phyloP scores from a whole-genome alignment of 805 yeast genomes.

The Ogataea zsoltii region DNA sequence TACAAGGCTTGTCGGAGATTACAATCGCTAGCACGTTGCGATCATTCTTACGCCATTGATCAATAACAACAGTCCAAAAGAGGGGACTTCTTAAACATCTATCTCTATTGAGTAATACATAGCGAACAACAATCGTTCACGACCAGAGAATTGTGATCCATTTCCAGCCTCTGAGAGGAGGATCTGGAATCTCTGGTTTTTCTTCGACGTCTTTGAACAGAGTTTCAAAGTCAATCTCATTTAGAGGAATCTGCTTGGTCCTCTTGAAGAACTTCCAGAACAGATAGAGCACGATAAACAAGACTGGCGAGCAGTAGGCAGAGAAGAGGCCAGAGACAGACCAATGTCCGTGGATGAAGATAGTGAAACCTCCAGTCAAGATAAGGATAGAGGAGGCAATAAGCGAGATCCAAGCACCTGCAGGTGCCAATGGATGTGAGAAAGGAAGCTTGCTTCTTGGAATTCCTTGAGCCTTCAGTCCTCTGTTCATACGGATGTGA shows the following conservation, averaged over 20 bases:
- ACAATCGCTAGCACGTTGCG: too few relatives aligned
- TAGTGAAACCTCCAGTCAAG: slow-evolving; percentile 38
- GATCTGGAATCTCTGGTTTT: slow-evolving; percentile 31
- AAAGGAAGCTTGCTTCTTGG: slow-evolving; percentile 37
- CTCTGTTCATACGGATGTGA: slow-evolving; percentile 38
- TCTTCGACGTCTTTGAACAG: slow-evolving; percentile 34
- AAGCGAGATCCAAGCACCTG: slow-evolving; percentile 37
- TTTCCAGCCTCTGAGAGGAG: slow-evolving; percentile 18
- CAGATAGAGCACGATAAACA: slow-evolving; percentile 31
- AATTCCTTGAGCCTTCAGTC: slow-evolving; percentile 43
- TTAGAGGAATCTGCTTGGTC: slow-evolving; percentile 35
- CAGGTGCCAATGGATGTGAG: slow-evolving; percentile 27
- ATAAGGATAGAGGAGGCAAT: slow-evolving; percentile 29
- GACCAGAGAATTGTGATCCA: slow-evolving; percentile 18
- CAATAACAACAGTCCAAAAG: too few relatives aligned
- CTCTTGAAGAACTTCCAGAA: slow-evolving; percentile 37
- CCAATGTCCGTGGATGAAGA: slow-evolving; percentile 37
- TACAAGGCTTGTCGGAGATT: neutral
- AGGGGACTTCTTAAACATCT: too few relatives aligned
- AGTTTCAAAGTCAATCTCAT: slow-evolving; percentile 42
- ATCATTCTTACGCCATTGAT: too few relatives aligned
- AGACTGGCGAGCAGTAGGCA: slow-evolving; percentile 24
- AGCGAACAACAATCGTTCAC: too few relatives aligned
- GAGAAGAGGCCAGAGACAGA: slow-evolving; percentile 28
- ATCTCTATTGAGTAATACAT: too few relatives aligned